Evolutionary conservation across 352 stramenopile genomes (phyloP).

Genomic region (Globisporangium rhizosaccharum): DNA sequence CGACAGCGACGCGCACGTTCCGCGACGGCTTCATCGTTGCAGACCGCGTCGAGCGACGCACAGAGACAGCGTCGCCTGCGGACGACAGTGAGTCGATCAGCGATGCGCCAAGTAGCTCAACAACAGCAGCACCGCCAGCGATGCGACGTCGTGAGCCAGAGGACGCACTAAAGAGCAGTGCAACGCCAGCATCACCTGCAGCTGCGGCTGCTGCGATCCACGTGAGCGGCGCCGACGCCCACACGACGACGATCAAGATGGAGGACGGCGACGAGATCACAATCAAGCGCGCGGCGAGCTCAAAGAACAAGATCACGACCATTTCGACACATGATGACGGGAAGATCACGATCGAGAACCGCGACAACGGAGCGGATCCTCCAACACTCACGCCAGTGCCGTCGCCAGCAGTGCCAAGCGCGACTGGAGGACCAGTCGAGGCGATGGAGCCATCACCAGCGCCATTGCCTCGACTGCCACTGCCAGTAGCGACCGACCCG

Average conservation of each 20-base stretch:
- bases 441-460: background rate
- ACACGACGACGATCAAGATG: conserved; percentile 71
- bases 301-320: conserved; percentile 61
- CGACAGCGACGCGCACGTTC: conserved; percentile 41
- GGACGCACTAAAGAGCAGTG: background rate
- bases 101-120: background rate
- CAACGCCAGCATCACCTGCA: background rate
- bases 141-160: background rate
- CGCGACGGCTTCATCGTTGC: conserved; percentile 74
- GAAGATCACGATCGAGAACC: conserved; percentile 70
- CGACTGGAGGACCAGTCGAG: background rate
- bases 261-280: conserved; percentile 76
- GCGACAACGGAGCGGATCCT: conserved; percentile 14
- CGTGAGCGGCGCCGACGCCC: conserved; percentile 24
- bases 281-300: conserved; percentile 52
- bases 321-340: conserved; percentile 67
- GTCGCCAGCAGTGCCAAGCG: background rate
- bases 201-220: conserved; percentile 7
- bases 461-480: background rate
- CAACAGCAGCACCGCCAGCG: background rate
- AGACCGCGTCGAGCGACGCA: conserved; percentile 32
- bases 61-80: conserved; percentile 18
- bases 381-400: background rate
- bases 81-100: background rate
- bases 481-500: conserved; percentile 5